Evolutionary conservation across 495 filamentous ascomycete genomes (phyloP).

Genomic region (Articulospora tetracladia): DNA sequence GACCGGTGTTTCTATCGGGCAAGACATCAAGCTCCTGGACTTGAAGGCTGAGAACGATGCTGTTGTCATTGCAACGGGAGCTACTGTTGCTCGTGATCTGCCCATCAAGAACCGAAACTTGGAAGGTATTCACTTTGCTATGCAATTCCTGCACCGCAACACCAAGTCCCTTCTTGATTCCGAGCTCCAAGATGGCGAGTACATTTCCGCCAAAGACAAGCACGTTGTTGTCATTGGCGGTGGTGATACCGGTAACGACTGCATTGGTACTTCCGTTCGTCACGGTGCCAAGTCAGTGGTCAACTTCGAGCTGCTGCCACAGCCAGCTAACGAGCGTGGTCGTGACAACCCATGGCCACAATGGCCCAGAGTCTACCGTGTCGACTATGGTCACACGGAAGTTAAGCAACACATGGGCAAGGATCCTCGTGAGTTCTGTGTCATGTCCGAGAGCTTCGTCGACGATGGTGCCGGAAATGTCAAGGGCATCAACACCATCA

Average conservation of each 20-base stretch:
- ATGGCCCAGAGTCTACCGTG: conserved; percentile 97
- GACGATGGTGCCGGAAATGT: conserved; percentile 86
- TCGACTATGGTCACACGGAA: conserved; percentile 96
- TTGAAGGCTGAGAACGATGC: conserved; percentile 78
- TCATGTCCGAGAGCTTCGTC: conserved; percentile 98
- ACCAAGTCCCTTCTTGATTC: conserved; percentile 98
- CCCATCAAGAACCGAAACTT: conserved; percentile 89
- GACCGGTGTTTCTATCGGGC: conserved; percentile 72
- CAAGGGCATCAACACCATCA: conserved; percentile 95
- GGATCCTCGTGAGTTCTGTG: conserved; percentile 96
- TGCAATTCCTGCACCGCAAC: conserved; percentile 98
- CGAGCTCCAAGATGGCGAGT: conserved; percentile 75
- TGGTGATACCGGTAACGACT: conserved; percentile 99
- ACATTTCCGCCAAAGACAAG: conserved; percentile 97
- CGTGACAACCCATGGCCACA: conserved; percentile 99
- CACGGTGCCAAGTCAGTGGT: conserved; percentile 95
- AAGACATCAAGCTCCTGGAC: conserved; percentile 72
- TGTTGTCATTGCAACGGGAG: conserved; percentile 93
- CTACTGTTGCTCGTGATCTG: conserved; percentile 94
- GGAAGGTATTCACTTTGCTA: conserved; percentile 94
- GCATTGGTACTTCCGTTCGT: conserved; percentile 96
- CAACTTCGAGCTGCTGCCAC: conserved; percentile 97
- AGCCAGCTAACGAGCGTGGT: conserved; percentile 90
- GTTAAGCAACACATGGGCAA: conserved; percentile 97
- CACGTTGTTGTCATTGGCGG: conserved; percentile 97